Evolutionary conservation across 371 early-diverging fungal species (phyloP), one percentile per base, ranked within the genome.

Genomic region (Syncephalastrum racemosum): DNA sequence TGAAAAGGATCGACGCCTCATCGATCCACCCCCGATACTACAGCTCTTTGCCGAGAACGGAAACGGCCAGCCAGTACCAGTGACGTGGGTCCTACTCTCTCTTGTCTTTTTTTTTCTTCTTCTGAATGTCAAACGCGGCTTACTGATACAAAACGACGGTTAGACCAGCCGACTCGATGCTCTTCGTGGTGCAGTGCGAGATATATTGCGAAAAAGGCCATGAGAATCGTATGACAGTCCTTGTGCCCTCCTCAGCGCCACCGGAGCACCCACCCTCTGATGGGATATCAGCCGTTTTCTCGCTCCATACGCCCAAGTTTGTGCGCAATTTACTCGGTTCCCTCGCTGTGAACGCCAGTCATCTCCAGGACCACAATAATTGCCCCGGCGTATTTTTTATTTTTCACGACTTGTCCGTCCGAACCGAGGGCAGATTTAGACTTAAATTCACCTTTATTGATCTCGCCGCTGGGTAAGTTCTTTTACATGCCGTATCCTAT

Each of bases 1-100:
- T 27, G 88, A 86, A 43, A 87, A 86, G 60, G 90, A 87, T 68
- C 71, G 89, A 16, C 71, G 90, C 23, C 80, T 86, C 13, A 70
- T 88, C 22, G 88, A 87, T 60, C 90, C 88, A 14, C 90, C 88
- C 8, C 83, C 86, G 4, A 78, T 86, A 15, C 70, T 85, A n/a
- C 76, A 79, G 54, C 66, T 88, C 13, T 58, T 68, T 40, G 52
- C 68, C 2, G 47, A 60, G 40, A 56, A 62, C 22, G 53, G 49
- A 10, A 53, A 66, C 36, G 64, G 65, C 16, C 27, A 31, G 16
- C 22, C 46, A 20, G 39, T 40, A 4, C 46, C 23, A 39, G 60
- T 56, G 45, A 58, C 53, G 58, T 61, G 49, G 50, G 20, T 43
- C n/a, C 19, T 54, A 46, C 4, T 31, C 23, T 46, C 3, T 24